Percentiles rank a stretch among this genome's conserved stretches.
These are phyloP conservation scores for Cyclocybe cylindracea DNA, from an alignment of 768 basidiomycete species.

Conservation along the genomic window DNA sequence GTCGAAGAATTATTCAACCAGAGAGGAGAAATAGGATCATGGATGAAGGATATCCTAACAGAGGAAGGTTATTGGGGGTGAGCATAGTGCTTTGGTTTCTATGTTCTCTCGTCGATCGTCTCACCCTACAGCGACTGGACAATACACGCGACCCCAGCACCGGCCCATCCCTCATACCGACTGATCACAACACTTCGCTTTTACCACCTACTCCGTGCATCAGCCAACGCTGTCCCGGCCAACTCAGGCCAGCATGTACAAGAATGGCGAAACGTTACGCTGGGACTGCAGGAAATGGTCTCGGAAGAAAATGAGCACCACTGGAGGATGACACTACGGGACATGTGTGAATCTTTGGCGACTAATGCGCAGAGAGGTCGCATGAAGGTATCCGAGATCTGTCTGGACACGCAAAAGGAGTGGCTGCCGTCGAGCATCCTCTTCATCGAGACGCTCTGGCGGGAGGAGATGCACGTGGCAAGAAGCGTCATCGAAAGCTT, in stretches of 20 bases:
- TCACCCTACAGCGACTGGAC: constrained; percentile 69
- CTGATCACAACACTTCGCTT: constrained; percentile 73
- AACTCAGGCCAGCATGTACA: constrained; percentile 32
- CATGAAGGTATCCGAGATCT: background rate
- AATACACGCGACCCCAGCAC: constrained; percentile 57
- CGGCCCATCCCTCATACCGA: constrained; percentile 80
- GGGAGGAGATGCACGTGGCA: constrained; percentile 59
- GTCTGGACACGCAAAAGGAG: background rate
- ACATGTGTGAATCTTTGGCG: constrained; percentile 35
- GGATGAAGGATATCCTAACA: constrained; percentile 56
- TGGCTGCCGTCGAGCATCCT: constrained; percentile 12
- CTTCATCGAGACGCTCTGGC: constrained; percentile 54
- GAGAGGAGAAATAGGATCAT: constrained; percentile 36
- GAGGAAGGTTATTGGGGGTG: constrained; percentile 87
- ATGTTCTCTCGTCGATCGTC: constrained; percentile 1
- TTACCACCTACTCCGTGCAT: constrained; percentile 46
- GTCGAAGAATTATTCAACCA: constrained; percentile 51
- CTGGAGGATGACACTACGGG: constrained; percentile 43
- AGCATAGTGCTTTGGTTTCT: constrained; percentile 2
- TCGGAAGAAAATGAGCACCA: constrained; percentile 48
- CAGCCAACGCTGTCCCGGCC: constrained; percentile 16
- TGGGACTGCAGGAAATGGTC: constrained; percentile 44
- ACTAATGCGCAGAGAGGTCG: constrained; percentile 15
- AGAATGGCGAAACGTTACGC: constrained; percentile 56
- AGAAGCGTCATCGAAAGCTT: constrained; percentile 46